These are phyloP conservation scores for Termitomyces sp. DNA, from an alignment of 768 basidiomycete genomes.

Conservation along the genomic window DNA sequence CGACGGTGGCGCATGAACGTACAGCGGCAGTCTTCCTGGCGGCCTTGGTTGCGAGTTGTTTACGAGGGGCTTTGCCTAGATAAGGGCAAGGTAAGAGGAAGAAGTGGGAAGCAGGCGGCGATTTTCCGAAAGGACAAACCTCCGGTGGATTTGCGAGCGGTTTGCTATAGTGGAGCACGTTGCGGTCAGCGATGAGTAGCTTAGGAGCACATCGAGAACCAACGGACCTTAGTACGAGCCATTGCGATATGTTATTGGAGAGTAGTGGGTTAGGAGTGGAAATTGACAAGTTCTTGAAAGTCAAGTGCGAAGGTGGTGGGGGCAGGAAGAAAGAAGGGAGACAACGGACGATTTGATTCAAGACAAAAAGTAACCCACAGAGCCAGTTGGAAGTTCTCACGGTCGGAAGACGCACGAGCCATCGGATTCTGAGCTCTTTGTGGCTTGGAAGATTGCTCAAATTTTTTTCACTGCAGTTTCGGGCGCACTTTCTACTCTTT, in stretches of 20 bases:
- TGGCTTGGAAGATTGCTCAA: conserved; percentile 41
- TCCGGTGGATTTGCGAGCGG: conserved; percentile 98
- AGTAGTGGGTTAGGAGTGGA: conserved; percentile 18
- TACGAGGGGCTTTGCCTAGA: conserved; percentile 84
- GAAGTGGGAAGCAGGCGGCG: conserved; percentile 13
- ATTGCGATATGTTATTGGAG: conserved; percentile 34
- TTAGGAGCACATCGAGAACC: conserved; percentile 5
- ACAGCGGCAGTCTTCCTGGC: conserved; percentile 85
- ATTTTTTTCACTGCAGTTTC: conserved; percentile 26
- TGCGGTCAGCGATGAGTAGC: conserved; percentile 19
- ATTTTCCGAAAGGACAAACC: conserved; percentile 42
- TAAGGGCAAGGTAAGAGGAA: conserved; percentile 14
- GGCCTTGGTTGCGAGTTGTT: conserved; percentile 94
- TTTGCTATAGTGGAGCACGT: conserved; percentile 64
- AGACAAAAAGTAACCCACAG: conserved; percentile 31
- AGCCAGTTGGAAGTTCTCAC: conserved; percentile 39
- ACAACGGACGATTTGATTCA: conserved; percentile 24
- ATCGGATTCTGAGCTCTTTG: conserved; percentile 41
- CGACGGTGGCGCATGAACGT: conserved; percentile 24
- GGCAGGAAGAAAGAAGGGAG: conserved; percentile 31
- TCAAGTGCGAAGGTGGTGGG: conserved; percentile 26
- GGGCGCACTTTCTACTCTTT: conserved; percentile 11
- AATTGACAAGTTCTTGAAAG: conserved; percentile 18
- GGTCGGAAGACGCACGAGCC: conserved; percentile 43
- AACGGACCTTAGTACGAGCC: conserved; percentile 83